phyloP scores from a whole-genome alignment of 192 early-diverging fungal genomes.

The Entomortierella lignicola region DNA sequence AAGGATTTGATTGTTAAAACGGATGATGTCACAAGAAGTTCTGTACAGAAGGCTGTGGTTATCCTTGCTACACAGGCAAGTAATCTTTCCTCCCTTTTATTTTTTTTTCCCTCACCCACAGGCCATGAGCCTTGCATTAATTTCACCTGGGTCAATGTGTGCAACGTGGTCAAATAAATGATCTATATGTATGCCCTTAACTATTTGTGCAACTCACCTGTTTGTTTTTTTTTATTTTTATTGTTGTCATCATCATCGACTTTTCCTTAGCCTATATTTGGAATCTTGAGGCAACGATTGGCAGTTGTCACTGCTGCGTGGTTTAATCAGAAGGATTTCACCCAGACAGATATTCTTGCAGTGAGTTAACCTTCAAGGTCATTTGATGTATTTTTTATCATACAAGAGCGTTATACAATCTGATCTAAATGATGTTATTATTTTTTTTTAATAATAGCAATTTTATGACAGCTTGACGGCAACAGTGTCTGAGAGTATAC shows the following conservation, averaged over 20 bases:
- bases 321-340: slow-evolving; percentile 84
- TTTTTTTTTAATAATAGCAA: slow-evolving; percentile 56
- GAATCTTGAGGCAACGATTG: slow-evolving; percentile 76
- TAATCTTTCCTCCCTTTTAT: neutral
- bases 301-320: slow-evolving; percentile 83
- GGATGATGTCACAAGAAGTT: slow-evolving; percentile 80
- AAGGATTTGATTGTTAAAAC: slow-evolving; percentile 79
- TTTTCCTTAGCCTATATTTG: slow-evolving; percentile 68
- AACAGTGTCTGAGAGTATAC: slow-evolving; percentile 64
- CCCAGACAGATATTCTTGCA: slow-evolving; percentile 80
- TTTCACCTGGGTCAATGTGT: too few species aligned
- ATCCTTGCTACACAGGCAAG: slow-evolving; percentile 73
- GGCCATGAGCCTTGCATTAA: slow-evolving; percentile 3
- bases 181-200: neutral
- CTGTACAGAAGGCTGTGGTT: slow-evolving; percentile 86
- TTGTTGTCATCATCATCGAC: neutral
- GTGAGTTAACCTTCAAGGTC: slow-evolving; percentile 35
- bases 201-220: slow-evolving; percentile 10
- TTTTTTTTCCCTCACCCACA: neutral
- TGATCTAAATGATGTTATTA: neutral
- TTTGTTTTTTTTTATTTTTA: neutral
- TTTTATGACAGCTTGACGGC: slow-evolving; percentile 69
- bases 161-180: slow-evolving; percentile 12
- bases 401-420: neutral
- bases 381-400: neutral